Percentiles rank a stretch among this genome's conserved stretches.
Evolutionary conservation across 805 yeast species (phyloP).

Genomic region (Barnettozyma sucrosica): DNA sequence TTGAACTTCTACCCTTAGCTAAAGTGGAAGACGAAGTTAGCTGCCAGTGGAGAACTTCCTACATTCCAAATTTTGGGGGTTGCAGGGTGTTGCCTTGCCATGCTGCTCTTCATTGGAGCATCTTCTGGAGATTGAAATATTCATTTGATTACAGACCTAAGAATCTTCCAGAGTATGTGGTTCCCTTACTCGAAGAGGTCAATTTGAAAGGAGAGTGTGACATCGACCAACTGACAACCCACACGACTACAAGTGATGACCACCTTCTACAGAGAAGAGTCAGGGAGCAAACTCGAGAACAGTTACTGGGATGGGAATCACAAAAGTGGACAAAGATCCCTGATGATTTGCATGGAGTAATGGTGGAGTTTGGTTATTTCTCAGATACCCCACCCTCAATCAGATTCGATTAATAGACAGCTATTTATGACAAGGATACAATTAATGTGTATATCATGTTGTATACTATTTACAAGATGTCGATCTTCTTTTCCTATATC

Average conservation of each 20-base stretch:
- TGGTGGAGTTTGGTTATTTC: slow-evolving; percentile 8
- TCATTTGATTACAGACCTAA: slow-evolving; percentile 40
- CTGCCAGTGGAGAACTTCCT: slow-evolving; percentile 46
- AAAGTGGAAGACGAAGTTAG: slow-evolving; percentile 37
- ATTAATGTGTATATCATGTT: slow-evolving; percentile 10
- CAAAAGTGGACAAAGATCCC: slow-evolving; percentile 29
- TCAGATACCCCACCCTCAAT: neutral
- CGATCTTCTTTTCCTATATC: neutral
- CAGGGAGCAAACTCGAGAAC: slow-evolving; percentile 11
- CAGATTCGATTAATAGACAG: neutral
- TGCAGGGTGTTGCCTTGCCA: slow-evolving; percentile 42
- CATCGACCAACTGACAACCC: neutral
- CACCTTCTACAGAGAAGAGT: slow-evolving; percentile 8
- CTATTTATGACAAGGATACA: slow-evolving; percentile 2
- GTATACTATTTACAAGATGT: slow-evolving; percentile 10
- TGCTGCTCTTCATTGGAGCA: slow-evolving; percentile 57
- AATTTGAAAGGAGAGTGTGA: neutral
- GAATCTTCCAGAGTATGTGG: slow-evolving; percentile 36
- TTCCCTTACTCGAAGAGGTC: slow-evolving; percentile 1
- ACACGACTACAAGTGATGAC: slow-evolving; percentile 9
- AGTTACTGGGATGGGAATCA: slow-evolving; percentile 26
- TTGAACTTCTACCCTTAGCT: slow-evolving; percentile 56
- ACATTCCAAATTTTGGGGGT: slow-evolving; percentile 53
- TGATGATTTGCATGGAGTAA: slow-evolving; percentile 27
- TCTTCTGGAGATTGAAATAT: slow-evolving; percentile 47